Conservation (phyloP, 2,329 filamentous ascomycete genomes). For the Chrysoporthe austroafricana region DNA sequence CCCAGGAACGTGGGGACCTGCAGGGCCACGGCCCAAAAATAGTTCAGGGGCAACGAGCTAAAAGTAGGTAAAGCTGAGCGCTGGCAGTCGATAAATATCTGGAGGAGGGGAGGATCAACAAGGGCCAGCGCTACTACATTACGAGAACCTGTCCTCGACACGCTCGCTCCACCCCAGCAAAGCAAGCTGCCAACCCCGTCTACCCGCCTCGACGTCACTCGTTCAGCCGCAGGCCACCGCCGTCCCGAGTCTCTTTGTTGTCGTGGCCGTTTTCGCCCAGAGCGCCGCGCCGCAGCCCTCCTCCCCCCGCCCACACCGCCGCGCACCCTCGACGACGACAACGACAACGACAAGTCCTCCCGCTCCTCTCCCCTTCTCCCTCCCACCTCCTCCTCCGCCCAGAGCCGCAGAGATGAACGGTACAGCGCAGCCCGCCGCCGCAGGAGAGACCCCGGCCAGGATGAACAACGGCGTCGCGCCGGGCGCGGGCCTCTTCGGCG, state of each 20-base stretch:
- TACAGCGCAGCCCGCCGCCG: slow-evolving; percentile 19
- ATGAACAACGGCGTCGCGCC: too few relatives aligned
- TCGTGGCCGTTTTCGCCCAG: background rate
- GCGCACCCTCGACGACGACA: background rate
- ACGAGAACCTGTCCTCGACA: slow-evolving; percentile 1
- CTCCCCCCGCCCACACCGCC: background rate
- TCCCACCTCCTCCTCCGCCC: background rate
- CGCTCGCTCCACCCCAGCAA: background rate
- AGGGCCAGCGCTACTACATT: background rate
- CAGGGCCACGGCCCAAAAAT: slow-evolving; percentile 7
- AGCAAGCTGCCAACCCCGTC: background rate
- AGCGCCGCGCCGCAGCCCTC: background rate
- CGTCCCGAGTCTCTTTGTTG: slow-evolving; percentile 4
- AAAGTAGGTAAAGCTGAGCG: background rate
- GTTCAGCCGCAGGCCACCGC: background rate
- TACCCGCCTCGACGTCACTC: slow-evolving; percentile 1
- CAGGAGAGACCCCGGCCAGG: background rate
- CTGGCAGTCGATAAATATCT: background rate
- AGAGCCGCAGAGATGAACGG: slow-evolving; percentile 13
- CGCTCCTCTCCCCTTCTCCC: background rate
- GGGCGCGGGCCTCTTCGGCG: slow-evolving; percentile 72
- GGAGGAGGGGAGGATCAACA: background rate
- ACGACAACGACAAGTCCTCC: background rate
- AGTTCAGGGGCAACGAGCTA: slow-evolving; percentile 1
- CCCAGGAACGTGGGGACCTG: background rate